phyloP scores from a whole-genome alignment of 441 rosid species.

The Viola pubescens region DNA sequence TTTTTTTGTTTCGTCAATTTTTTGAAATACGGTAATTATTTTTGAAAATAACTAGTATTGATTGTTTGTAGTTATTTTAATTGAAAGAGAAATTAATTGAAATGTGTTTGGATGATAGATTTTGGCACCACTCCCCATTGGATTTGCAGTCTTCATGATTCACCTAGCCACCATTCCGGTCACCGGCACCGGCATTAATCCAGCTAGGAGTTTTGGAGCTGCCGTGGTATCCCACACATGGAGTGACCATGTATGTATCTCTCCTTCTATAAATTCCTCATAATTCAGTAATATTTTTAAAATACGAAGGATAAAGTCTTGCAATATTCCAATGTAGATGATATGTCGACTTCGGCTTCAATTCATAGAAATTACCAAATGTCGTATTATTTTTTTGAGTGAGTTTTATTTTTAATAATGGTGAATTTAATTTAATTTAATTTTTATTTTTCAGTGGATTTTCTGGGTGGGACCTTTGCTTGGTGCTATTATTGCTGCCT shows the following conservation, averaged over 20 bases:
- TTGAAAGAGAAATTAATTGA: too few relatives aligned
- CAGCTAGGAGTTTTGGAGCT: slow-evolving; percentile 75
- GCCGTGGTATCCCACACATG: slow-evolving; percentile 59
- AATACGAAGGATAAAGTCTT: too few relatives aligned
- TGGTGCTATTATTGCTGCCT: slow-evolving; percentile 57
- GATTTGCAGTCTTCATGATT: slow-evolving; percentile 77
- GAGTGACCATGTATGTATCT: slow-evolving; percentile 56
- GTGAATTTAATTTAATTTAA: neutral
- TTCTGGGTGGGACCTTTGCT: slow-evolving; percentile 67
- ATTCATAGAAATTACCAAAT: too few relatives aligned
- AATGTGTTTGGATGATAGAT: slow-evolving; percentile 26
- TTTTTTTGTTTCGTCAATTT: too few relatives aligned
- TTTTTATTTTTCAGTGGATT: slow-evolving; percentile 37
- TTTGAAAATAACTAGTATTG: neutral
- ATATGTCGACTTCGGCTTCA: too few relatives aligned
- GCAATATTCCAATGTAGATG: too few relatives aligned
- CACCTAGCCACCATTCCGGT: slow-evolving; percentile 72
- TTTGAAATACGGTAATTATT: too few relatives aligned
- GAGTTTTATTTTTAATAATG: too few relatives aligned
- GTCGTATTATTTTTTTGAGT: too few relatives aligned
- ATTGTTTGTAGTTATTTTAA: neutral
- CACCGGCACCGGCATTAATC: slow-evolving; percentile 71
- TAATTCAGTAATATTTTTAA: neutral
- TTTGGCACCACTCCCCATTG: slow-evolving; percentile 62
- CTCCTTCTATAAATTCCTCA: neutral